phyloP scores from a whole-genome alignment of 2,329 filamentous ascomycete species.

The Trichophyton rubrum region DNA sequence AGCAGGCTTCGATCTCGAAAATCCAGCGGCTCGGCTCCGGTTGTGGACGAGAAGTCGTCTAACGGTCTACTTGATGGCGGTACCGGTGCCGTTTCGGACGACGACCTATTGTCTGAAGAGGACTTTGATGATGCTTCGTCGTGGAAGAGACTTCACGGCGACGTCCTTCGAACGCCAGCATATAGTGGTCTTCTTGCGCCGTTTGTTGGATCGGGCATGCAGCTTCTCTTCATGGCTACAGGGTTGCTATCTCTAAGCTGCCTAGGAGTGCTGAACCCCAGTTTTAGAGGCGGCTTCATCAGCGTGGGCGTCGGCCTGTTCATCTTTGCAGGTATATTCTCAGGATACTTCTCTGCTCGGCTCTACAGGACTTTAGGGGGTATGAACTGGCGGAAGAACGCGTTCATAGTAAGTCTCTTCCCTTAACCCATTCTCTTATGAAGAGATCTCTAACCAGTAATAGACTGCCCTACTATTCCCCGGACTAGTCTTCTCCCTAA shows the following conservation, averaged over 20 bases:
- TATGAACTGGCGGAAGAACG: slow-evolving; percentile 61
- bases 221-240: slow-evolving; percentile 68
- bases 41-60: slow-evolving; percentile 39
- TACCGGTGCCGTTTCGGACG: slow-evolving; percentile 35
- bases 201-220: slow-evolving; percentile 71
- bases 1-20: slow-evolving; percentile 39
- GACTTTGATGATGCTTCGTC: slow-evolving; percentile 72
- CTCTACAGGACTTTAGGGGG: slow-evolving; percentile 77
- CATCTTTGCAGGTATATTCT: slow-evolving; percentile 69
- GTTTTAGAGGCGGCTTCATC: slow-evolving; percentile 79
- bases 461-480: slow-evolving; percentile 65
- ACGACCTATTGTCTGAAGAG: slow-evolving; percentile 52
- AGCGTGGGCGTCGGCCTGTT: slow-evolving; percentile 75
- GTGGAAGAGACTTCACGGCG: slow-evolving; percentile 81
- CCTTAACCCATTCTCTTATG: slow-evolving; percentile 12
- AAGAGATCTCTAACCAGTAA: background rate
- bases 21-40: slow-evolving; percentile 23
- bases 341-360: slow-evolving; percentile 73
- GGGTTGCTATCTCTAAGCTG: slow-evolving; percentile 62
- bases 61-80: slow-evolving; percentile 42
- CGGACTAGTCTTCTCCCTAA: slow-evolving; percentile 58
- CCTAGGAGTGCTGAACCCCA: slow-evolving; percentile 68
- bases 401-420: slow-evolving; percentile 41
- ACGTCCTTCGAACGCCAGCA: slow-evolving; percentile 66
- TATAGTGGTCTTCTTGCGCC: slow-evolving; percentile 64